Evolutionary conservation across 305 asterid genomes (phyloP), one percentile per base, ranked within the genome.

Genomic region (Nicotiana rustica): DNA sequence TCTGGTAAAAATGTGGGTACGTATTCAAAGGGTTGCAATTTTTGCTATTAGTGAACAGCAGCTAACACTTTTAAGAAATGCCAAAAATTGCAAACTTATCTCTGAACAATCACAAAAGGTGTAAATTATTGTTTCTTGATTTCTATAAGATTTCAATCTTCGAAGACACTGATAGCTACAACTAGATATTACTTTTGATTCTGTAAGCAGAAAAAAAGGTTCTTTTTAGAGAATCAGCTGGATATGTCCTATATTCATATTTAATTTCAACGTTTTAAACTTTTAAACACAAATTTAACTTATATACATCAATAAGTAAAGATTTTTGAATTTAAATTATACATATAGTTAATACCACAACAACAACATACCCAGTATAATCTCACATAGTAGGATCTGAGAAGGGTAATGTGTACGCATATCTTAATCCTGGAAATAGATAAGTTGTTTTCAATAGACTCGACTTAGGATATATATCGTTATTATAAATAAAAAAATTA

Each of bases 91-190:
- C 78, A 82, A 78, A 82, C 82, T 84, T 55, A 15, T 69, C 44
- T 82, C 89, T 84, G 91, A 86, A 71, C 85, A 82, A 86, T 84
- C 80, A 85, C 62, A 77, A 87, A 89, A 89, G 88, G 75, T 80
- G 19, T 64, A 88, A 57, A 83, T 85, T 78, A 78, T 84, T 85
- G 86, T 55, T 56, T 41, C 86, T 83, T 49, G 29, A 87, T 83
- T 71, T 71, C 82, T 66, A 64, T 33, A 70, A 80, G 80, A 80
- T 83, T 81, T 82, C 81, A 79, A 85, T 85, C 86, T 82, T 86
- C 86, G 25, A 83, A 81, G 86, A 81, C 78, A 65, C 83, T 55
- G 81, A 83, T 68, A 62, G 81, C 78, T 61, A 80, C 79, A 85
- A 61, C 3, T 41, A 79, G 6, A 33, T n/a, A 47, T 85, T 82